These are phyloP conservation scores for Sicyos baderoa DNA, from an alignment of 306 rosid genomes.

Conservation along the genomic window DNA sequence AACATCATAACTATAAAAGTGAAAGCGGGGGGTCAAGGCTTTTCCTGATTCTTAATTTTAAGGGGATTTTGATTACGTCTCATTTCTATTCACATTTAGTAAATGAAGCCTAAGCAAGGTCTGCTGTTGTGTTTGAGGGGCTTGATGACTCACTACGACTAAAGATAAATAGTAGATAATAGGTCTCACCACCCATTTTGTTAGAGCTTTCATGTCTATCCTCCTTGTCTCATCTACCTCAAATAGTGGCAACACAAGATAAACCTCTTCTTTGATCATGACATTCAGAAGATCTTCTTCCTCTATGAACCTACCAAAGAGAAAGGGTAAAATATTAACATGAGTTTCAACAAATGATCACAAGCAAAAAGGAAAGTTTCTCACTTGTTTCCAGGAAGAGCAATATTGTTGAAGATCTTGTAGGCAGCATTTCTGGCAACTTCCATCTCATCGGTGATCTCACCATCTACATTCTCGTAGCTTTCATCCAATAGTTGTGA, in stretches of 20 bases:
- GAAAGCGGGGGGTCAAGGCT: too few relatives aligned
- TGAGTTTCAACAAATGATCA: conserved; percentile 12
- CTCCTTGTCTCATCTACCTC: conserved; percentile 40
- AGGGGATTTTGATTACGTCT: too few relatives aligned
- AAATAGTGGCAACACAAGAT: conserved; percentile 50
- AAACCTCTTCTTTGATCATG: conserved; percentile 81
- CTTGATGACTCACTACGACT: neutral
- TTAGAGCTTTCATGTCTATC: conserved; percentile 56
- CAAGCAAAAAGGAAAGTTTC: conserved; percentile 20
- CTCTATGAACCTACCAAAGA: conserved; percentile 50
- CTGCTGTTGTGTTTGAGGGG: neutral
- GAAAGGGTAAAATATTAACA: neutral
- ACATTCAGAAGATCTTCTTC: conserved; percentile 63
- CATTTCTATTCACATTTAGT: neutral
- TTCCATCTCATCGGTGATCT: conserved; percentile 88
- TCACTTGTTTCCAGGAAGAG: conserved; percentile 55
- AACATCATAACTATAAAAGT: too few relatives aligned
- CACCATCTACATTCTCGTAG: conserved; percentile 45
- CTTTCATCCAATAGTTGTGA: conserved; percentile 54
- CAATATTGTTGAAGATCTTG: conserved; percentile 64
- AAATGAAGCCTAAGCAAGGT: neutral
- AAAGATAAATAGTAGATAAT: neutral
- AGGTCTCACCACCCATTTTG: conserved; percentile 73
- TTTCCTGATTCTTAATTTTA: neutral
- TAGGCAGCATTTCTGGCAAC: conserved; percentile 65